Conservation (phyloP, 257 asterid genomes). For the Solanum paucissectum region DNA sequence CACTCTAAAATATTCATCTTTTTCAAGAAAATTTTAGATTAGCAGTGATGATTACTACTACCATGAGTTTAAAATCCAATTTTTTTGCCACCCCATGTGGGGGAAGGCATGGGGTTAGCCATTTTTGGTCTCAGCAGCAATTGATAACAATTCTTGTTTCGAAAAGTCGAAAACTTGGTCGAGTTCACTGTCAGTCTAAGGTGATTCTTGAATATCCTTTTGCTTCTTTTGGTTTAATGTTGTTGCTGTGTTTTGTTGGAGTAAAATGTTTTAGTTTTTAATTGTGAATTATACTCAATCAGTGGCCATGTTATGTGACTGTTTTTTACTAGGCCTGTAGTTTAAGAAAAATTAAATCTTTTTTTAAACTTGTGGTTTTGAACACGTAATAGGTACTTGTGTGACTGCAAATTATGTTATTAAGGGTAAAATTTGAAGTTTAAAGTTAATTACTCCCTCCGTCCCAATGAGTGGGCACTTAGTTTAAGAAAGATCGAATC, state of each 20-base stretch:
- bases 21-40: neutral
- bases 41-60: neutral
- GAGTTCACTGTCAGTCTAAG: slow-evolving; percentile 45
- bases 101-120: slow-evolving; percentile 1
- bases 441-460: neutral
- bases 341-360: neutral
- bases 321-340: neutral
- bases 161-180: slow-evolving; percentile 7
- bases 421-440: neutral
- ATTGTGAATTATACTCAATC: neutral
- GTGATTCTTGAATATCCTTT: slow-evolving; percentile 7
- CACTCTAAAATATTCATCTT: neutral
- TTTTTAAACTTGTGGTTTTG: neutral
- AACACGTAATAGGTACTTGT: neutral
- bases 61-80: slow-evolving; percentile 22
- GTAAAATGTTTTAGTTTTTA: neutral
- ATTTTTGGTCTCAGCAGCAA: neutral
- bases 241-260: neutral
- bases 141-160: slow-evolving; percentile 8
- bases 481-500: neutral
- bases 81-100: slow-evolving; percentile 9
- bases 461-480: neutral
- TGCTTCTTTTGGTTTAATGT: neutral
- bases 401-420: neutral
- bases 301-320: neutral